Evolutionary conservation across 1,284 basidiomycete species (phyloP).

Genomic region (Mycosarcoma maydis): DNA sequence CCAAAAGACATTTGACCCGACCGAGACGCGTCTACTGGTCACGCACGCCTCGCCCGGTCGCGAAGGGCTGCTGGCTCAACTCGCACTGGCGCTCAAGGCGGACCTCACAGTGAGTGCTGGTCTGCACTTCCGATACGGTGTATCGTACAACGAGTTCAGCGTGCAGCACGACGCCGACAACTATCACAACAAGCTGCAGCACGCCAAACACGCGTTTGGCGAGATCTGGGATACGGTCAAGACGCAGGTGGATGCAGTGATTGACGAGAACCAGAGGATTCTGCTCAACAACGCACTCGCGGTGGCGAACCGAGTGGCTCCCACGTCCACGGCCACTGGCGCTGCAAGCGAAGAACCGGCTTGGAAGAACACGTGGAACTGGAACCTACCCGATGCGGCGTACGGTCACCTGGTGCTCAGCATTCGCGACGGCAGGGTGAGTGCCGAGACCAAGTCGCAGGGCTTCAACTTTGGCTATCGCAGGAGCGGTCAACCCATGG

Average conservation of each 20-base stretch:
- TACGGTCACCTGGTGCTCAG: slow-evolving; percentile 89
- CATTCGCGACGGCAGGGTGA: slow-evolving; percentile 88
- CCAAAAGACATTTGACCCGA: slow-evolving; percentile 84
- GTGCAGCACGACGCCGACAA: slow-evolving; percentile 89
- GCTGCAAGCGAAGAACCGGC: slow-evolving; percentile 79
- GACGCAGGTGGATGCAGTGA: slow-evolving; percentile 86
- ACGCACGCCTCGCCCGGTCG: slow-evolving; percentile 92
- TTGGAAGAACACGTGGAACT: slow-evolving; percentile 83
- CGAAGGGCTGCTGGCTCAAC: slow-evolving; percentile 89
- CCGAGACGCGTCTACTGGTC: slow-evolving; percentile 91
- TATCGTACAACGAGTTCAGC: slow-evolving; percentile 95
- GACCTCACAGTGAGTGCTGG: slow-evolving; percentile 94
- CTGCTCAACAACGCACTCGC: slow-evolving; percentile 88
- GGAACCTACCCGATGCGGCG: slow-evolving; percentile 92
- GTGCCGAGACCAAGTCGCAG: slow-evolving; percentile 89
- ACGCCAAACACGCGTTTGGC: slow-evolving; percentile 83
- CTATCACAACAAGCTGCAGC: slow-evolving; percentile 82
- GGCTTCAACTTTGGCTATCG: slow-evolving; percentile 96
- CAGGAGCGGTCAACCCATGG: slow-evolving; percentile 68
- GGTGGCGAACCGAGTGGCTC: slow-evolving; percentile 82
- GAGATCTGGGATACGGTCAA: slow-evolving; percentile 95
- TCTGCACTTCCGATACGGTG: slow-evolving; percentile 95
- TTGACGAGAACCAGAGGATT: slow-evolving; percentile 89
- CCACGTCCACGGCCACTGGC: slow-evolving; percentile 70
- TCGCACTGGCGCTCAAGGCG: slow-evolving; percentile 88